Evolutionary conservation across 768 basidiomycete species (phyloP), one percentile per base, ranked within the genome.

Genomic region (Termitomyces sp.): DNA sequence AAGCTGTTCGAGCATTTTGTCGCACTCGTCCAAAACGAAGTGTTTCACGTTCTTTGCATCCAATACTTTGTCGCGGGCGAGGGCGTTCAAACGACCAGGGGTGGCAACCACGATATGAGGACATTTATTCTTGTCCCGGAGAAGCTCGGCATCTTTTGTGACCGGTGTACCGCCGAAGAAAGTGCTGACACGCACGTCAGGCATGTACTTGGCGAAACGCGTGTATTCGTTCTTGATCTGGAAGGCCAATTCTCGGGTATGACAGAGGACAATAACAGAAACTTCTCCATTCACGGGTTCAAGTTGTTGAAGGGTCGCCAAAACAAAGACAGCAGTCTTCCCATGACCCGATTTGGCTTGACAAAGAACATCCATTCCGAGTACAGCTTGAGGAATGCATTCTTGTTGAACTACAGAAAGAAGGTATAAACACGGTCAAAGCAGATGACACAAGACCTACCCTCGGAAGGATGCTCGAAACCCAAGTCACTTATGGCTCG

Each of bases 1-100:
- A 79, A 99, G 94, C 86, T 94, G 91, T 84, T 99, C 97, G 72
- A 99, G 90, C 94, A 99, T 98, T 86, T 99, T 99, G 84, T 99
- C 97, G 84, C 97, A 99, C 80, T 99, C 97, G 84, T 99, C 97
- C 73, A 99, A 80, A 57, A 97, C 94, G 76, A 99, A 99, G 80
- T 98, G 96, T 78, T 98, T 98, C 74, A 98, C 94, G 69, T 92
- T 87, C 76, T 91, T 91, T 63, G 92, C 91, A 70, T 97, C 93
- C 74, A 99, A 73, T 67, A 90, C 83, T 80, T 98, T 98, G 77
- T 98, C 97, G 64, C 96, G 82, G 50, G 88, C 86, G 64, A 99
- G 88, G 55, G 95, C 96, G 71, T 98, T 97, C 71, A 98, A 80
- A 59, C 97, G 90, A 66, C 97, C 97, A 50, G 97, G 97, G 16